These are phyloP conservation scores for Metschnikowia koreensis DNA, from an alignment of 805 yeast genomes.

Conservation along the genomic window DNA sequence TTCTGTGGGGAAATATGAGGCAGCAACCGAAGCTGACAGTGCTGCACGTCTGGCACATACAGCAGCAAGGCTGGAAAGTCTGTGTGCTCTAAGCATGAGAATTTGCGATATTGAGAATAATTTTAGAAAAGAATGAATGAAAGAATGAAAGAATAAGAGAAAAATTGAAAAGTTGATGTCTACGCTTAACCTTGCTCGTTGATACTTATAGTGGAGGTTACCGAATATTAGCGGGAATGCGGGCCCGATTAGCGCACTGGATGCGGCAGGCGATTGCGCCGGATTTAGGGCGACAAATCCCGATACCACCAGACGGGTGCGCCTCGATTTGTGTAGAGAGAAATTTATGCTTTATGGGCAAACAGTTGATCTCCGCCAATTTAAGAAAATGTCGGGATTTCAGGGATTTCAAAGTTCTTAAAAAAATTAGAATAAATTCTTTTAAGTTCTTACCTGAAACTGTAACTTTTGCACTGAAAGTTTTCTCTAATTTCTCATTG, in stretches of 20 bases:
- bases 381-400: too few species aligned
- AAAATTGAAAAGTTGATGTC: neutral
- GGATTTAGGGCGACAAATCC: slow-evolving; percentile 5
- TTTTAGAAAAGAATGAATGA: neutral
- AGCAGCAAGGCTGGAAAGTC: neutral
- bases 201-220: neutral
- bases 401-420: too few species aligned
- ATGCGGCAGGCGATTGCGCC: slow-evolving; percentile 8
- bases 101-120: neutral
- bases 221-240: neutral
- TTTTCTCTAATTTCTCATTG: too few species aligned
- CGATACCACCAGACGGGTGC: neutral
- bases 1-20: slow-evolving; percentile 36
- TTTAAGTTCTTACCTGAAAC: too few species aligned
- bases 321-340: neutral
- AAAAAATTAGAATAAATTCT: too few species aligned
- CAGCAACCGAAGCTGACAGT: slow-evolving; percentile 19
- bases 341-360: neutral
- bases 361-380: too few species aligned
- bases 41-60: slow-evolving; percentile 5
- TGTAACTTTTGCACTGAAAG: too few species aligned
- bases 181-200: neutral
- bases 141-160: neutral
- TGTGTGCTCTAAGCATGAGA: slow-evolving; percentile 13
- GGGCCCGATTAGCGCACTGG: slow-evolving; percentile 6